Evolutionary conservation across 495 filamentous ascomycete species (phyloP).

Genomic region (Talaromyces wortmannii): DNA sequence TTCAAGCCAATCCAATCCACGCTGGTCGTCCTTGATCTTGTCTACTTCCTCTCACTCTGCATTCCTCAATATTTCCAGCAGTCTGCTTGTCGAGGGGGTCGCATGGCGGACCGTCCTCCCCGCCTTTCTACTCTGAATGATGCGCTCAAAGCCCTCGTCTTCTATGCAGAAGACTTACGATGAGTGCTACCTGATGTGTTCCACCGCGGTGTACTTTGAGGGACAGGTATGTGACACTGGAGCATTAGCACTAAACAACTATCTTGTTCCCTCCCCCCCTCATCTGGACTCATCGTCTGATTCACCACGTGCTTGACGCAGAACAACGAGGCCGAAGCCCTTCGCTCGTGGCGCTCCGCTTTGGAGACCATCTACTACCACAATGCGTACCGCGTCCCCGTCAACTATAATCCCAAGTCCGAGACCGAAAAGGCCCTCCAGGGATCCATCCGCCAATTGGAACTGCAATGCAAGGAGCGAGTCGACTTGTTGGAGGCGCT

Average conservation of each 20-base stretch:
- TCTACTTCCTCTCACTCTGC: not conserved
- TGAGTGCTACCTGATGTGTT: slow-evolving; percentile 88
- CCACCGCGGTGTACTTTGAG: slow-evolving; percentile 93
- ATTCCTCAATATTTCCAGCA: not conserved
- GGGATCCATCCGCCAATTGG: slow-evolving; percentile 73
- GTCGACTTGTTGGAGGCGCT: slow-evolving; percentile 85
- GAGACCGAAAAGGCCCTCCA: slow-evolving; percentile 83
- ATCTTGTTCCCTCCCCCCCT: not conserved
- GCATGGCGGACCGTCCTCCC: slow-evolving; percentile 21
- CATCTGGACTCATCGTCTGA: not conserved
- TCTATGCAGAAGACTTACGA: slow-evolving; percentile 96
- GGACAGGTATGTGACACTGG: slow-evolving; percentile 55
- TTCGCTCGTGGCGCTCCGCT: slow-evolving; percentile 85
- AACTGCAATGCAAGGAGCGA: slow-evolving; percentile 89
- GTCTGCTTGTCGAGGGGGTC: slow-evolving; percentile 5
- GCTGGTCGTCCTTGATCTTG: not conserved
- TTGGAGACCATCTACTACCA: slow-evolving; percentile 88
- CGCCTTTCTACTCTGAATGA: slow-evolving; percentile 41
- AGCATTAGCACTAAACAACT: not conserved
- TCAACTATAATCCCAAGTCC: slow-evolving; percentile 62
- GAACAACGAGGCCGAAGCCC: slow-evolving; percentile 89
- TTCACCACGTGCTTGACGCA: slow-evolving; percentile 20
- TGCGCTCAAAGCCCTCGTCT: slow-evolving; percentile 71
- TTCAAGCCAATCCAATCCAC: too few species aligned
- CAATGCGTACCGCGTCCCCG: slow-evolving; percentile 66